Evolutionary conservation across 2,329 filamentous ascomycete genomes (phyloP), one percentile per base, ranked within the genome.

Genomic region (Aspergillus sp.): DNA sequence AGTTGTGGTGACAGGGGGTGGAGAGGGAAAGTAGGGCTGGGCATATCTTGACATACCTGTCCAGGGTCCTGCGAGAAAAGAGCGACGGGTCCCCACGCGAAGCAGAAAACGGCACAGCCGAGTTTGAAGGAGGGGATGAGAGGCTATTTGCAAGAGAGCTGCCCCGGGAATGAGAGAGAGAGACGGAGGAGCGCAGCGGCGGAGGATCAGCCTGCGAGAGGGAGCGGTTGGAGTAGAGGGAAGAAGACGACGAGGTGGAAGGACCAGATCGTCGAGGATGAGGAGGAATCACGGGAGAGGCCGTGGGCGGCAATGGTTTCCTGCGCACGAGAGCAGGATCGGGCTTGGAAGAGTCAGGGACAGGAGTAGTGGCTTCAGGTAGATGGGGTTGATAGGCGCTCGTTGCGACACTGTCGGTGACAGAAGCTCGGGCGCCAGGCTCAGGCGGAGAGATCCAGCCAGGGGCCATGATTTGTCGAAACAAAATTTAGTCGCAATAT

Each of bases 251-350:
- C 47, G 65, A 60, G 48, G 62, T 61, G 27, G 61, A 61, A 57
- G 60, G 61, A 50, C 57, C 61, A 42, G 68, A 58, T 53, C 44
- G 49, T 58, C 57, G 55, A 44, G 59, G 53, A 54, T 54, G 54
- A 47, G 58, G 51, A 45, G 53, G 40, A 51, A 60, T 67, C 59
- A 79, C 73, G 61, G 81, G 77, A 51, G 80, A 79, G 61, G 76
- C 75, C 73, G 77, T 78, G 59, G 75, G 72, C 60, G 82, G 83
- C 61, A 85, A 71, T 65, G 83, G 82, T 70, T 84, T 84, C 64
- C 82, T 77, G 64, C 78, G 78, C 58, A 83, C 74, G 54, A 77
- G 74, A 60, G 78, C 75, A 41, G 76, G 69, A 58, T 71, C 68
- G 57, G 76, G 71, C 41, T 56, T 47, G 60, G 77, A 74, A 63